Percentiles rank a stretch among this genome's conserved stretches.
Conservation (phyloP, 768 basidiomycete species). For the Neoboletus brunneissimus region DNA sequence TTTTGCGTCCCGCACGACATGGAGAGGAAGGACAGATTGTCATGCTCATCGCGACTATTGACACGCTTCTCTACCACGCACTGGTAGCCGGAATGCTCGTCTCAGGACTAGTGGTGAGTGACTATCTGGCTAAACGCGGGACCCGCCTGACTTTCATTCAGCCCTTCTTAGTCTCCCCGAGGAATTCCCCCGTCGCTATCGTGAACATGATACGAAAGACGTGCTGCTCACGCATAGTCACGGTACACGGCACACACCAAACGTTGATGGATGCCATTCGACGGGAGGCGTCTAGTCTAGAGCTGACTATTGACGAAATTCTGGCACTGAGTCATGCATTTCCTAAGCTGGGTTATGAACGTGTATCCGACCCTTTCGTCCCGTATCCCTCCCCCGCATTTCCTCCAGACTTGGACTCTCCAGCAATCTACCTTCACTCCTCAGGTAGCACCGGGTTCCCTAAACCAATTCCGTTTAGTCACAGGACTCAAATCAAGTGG, state of each 20-base stretch:
- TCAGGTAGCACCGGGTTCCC: constrained; percentile 46
- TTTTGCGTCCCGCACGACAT: constrained; percentile 17
- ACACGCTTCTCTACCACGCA: constrained; percentile 31
- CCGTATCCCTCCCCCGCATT: constrained; percentile 4
- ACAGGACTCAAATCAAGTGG: constrained; percentile 35
- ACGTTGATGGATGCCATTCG: constrained; percentile 12
- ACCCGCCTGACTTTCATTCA: constrained; percentile 5
- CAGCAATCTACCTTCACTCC: constrained; percentile 20
- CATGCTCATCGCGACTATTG: constrained; percentile 31
- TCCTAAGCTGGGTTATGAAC: constrained; percentile 32
- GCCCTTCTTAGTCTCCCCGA: constrained; percentile 25
- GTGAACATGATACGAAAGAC: constrained; percentile 20
- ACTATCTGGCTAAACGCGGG: neutral
- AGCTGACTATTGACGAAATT: constrained; percentile 8
- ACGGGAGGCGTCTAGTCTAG: neutral
- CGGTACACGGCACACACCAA: constrained; percentile 5
- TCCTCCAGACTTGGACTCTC: constrained; percentile 10
- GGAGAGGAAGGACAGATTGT: constrained; percentile 28
- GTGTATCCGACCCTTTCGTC: constrained; percentile 7
- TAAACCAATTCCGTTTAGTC: constrained; percentile 38
- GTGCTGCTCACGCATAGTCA: constrained; percentile 18
- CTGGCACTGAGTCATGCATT: constrained; percentile 27
- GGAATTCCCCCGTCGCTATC: constrained; percentile 20
- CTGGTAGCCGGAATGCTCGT: constrained; percentile 25
- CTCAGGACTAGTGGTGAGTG: constrained; percentile 30